Evolutionary conservation across 2,329 filamentous ascomycete genomes (phyloP).

Genomic region (Ramularia endophylla): DNA sequence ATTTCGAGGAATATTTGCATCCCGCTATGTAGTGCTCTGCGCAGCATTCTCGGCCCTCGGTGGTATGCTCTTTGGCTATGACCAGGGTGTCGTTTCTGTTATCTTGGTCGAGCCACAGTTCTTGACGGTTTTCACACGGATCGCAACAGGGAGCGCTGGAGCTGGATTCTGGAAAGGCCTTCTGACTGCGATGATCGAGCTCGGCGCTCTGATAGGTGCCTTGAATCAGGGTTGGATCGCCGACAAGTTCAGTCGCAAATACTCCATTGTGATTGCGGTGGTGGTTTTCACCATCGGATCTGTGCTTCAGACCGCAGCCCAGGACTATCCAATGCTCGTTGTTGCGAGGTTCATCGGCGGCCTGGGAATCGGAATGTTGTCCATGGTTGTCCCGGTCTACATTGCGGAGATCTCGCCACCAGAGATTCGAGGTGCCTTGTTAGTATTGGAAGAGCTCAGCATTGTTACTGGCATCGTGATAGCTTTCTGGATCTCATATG

Average conservation of each 20-base stretch:
- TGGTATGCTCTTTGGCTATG: conserved; percentile 38
- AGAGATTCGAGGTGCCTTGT: conserved; percentile 35
- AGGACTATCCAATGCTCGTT: conserved; percentile 28
- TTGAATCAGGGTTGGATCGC: conserved; percentile 32
- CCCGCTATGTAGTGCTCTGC: conserved; percentile 47
- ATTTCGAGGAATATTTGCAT: conserved; percentile 43
- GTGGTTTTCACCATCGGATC: conserved; percentile 42
- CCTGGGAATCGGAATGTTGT: conserved; percentile 29
- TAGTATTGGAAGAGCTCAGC: conserved; percentile 45
- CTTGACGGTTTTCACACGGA: conserved; percentile 33
- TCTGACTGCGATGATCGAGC: conserved; percentile 40
- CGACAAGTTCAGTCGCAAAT: conserved; percentile 41
- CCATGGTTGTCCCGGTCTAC: conserved; percentile 48
- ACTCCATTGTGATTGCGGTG: conserved; percentile 36
- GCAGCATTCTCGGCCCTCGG: conserved; percentile 44
- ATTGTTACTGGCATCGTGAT: too few relatives aligned
- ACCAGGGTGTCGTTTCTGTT: too few relatives aligned
- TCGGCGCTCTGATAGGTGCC: conserved; percentile 35
- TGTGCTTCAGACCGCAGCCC: conserved; percentile 32
- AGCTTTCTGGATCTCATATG: conserved; percentile 53
- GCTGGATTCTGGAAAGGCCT: conserved; percentile 62
- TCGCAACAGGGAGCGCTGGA: conserved; percentile 35
- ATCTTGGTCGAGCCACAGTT: conserved; percentile 45
- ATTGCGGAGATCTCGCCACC: conserved; percentile 77
- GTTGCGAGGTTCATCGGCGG: conserved; percentile 29